Evolutionary conservation across 345 rosid species (phyloP).

Genomic region (Physaria fendleri): DNA sequence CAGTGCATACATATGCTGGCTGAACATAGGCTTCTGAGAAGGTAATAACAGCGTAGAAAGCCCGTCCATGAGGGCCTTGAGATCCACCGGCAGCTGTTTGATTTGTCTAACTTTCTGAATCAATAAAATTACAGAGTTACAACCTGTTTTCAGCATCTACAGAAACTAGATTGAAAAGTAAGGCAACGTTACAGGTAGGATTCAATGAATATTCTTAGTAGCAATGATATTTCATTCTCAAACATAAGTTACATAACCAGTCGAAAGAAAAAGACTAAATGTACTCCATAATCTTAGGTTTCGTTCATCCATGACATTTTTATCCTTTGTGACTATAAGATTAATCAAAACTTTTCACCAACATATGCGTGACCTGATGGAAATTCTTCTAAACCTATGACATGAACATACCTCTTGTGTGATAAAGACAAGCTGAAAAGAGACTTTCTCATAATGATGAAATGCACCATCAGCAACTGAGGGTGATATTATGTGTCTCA

Average conservation of each 20-base stretch:
- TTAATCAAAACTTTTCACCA: not conserved
- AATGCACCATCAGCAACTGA: constrained; percentile 96
- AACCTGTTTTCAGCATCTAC: constrained; percentile 10
- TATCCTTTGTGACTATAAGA: not conserved
- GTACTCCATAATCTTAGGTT: not conserved
- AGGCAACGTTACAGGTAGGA: constrained; percentile 1
- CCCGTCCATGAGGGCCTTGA: constrained; percentile 67
- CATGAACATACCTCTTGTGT: constrained; percentile 73
- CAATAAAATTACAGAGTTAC: constrained; percentile 20
- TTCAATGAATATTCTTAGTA: not conserved
- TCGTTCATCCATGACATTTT: not conserved
- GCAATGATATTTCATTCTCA: constrained; percentile 1
- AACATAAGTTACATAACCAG: constrained; percentile 9
- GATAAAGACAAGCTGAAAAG: constrained; percentile 86
- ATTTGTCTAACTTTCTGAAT: constrained; percentile 60
- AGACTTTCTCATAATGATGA: constrained; percentile 90
- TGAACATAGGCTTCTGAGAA: constrained; percentile 76
- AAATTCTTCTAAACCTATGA: constrained; percentile 2
- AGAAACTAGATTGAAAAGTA: constrained; percentile 3
- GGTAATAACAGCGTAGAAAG: constrained; percentile 81
- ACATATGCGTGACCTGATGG: constrained; percentile 11
- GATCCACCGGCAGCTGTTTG: constrained; percentile 81
- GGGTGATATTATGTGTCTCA: constrained; percentile 90
- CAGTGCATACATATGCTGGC: constrained; percentile 57
- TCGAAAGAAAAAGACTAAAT: not conserved